Base-by-base conservation (phyloP, 2,329 filamentous ascomycete genomes). In the Monosporascus sp. region DNA sequence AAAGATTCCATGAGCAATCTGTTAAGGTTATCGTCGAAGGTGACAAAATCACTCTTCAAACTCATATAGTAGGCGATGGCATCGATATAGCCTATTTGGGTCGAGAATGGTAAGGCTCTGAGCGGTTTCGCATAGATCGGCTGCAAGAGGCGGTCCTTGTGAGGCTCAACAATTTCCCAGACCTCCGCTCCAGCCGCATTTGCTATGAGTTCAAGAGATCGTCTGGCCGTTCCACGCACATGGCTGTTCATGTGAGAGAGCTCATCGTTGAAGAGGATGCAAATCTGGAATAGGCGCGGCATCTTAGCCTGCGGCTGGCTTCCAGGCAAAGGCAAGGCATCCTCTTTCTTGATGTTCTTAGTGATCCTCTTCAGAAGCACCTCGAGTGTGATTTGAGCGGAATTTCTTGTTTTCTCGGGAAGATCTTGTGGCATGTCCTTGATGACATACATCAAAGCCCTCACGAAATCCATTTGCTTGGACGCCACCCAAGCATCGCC, bases 1-100 rank as follows among this genome's bases (percentile, higher is more conserved):
- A 99, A 77, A 6, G 93, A 95, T 72, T 99, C 94, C 82, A 95
- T 89, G 55, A 99, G 80, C 43, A 99, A 76, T 45, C 94, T 83
- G 60, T 94, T 96, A 25, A 97, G 79, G 58, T 92, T 85, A 48
- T 97, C 93, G 60, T 97, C 94, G 68, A 97, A 96, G 7, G 87
- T 84, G 25, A 99, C 84, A 64, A 97, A 93, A 59, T 94, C 88
- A 48, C 87, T 85, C 68, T 95, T 93, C 48, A 99, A 78, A 52
- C 87, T 87, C 74, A 99, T 82, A 66, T 95, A 95, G 70, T 95
- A 99, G 0, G 90, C 96, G 66, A 99, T 91, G 1, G 94, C 94
- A 68, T 99, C 95, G 61, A 99, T 97, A 66, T 96, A 97, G 4
- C 94, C 95, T 60, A 99, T 99, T 72, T 99, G 95, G 3, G 90